Percentiles rank a stretch among this genome's conserved stretches.
These are phyloP conservation scores for Cudoniella acicularis DNA, from an alignment of 495 filamentous ascomycete species.

Conservation along the genomic window DNA sequence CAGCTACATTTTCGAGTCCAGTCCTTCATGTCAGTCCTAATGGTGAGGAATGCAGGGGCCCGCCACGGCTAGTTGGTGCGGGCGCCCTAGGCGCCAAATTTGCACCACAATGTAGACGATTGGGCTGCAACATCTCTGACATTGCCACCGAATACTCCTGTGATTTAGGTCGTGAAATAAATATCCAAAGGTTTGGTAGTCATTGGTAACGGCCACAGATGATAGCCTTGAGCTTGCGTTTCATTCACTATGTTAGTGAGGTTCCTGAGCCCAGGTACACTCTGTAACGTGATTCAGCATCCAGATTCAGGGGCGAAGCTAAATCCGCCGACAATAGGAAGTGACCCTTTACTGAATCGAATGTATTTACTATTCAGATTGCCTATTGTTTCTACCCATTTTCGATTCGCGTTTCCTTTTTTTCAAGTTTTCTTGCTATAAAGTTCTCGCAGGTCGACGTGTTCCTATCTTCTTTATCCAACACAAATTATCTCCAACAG, in stretches of 20 bases:
- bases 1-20: no score
- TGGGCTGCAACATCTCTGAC: neutral
- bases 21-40: no score
- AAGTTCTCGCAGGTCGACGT: no score
- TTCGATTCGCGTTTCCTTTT: neutral
- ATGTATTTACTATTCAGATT: no score
- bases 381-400: neutral
- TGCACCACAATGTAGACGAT: neutral
- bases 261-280: neutral
- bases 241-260: no score
- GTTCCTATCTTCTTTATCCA: neutral
- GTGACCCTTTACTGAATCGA: neutral
- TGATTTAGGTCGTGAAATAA: neutral
- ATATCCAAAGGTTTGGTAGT: neutral
- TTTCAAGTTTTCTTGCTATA: neutral
- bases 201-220: neutral
- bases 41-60: neutral
- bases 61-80: neutral
- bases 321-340: neutral
- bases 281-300: neutral
- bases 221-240: neutral
- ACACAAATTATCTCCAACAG: neutral
- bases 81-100: neutral
- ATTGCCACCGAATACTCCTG: neutral
- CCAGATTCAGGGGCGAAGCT: neutral